phyloP scores from a whole-genome alignment of 2,329 filamentous ascomycete species.

The Claviceps monticola region DNA sequence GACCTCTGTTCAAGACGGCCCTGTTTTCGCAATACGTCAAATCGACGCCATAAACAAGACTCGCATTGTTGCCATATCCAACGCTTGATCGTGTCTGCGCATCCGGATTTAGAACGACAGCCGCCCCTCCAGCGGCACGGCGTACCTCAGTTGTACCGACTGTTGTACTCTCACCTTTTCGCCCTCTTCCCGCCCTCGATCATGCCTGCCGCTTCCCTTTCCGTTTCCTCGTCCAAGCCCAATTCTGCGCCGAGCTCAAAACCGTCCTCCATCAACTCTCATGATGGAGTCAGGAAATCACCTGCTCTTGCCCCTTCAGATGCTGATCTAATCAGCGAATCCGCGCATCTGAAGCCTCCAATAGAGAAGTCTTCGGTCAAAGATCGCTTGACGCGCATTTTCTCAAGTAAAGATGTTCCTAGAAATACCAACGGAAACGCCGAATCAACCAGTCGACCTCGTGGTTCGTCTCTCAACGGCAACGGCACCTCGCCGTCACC shows the following conservation, averaged over 20 bases:
- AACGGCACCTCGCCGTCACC: constrained; percentile 21
- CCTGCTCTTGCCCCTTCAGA: constrained; percentile 27
- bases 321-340: constrained; percentile 15
- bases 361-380: constrained; percentile 48
- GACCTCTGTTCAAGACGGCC: neutral
- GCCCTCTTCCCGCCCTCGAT: neutral
- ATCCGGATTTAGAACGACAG: neutral
- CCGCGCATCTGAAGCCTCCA: constrained; percentile 17
- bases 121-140: neutral
- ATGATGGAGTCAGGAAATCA: constrained; percentile 27
- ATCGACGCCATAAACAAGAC: neutral
- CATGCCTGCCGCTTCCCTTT: constrained; percentile 3
- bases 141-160: constrained; percentile 1
- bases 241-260: constrained; percentile 6
- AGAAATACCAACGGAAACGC: constrained; percentile 20
- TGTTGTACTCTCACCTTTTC: neutral
- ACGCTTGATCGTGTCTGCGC: neutral
- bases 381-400: constrained; percentile 51
- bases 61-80: neutral
- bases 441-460: constrained; percentile 20
- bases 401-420: constrained; percentile 41
- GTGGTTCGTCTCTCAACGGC: constrained; percentile 22
- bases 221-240: constrained; percentile 3
- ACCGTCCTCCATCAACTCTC: constrained; percentile 17
- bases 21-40: neutral